A percentile compares a stretch with the other conserved stretches of the same genome.
phyloP scores from a whole-genome alignment of 2,329 filamentous ascomycete species.

The Whalleya microplaca region DNA sequence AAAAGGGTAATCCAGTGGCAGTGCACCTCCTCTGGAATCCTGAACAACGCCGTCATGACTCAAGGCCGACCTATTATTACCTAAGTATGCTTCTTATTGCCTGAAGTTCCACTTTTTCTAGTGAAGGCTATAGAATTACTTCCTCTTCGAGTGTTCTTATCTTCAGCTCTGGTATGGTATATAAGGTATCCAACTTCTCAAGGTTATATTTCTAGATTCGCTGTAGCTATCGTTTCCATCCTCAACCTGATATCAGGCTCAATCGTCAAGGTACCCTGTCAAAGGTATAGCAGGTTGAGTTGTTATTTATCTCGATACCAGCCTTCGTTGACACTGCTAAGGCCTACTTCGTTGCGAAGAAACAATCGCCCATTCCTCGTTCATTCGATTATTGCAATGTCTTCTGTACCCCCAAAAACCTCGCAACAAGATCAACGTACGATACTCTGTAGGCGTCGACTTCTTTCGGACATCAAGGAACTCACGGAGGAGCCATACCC shows the following conservation, averaged over 20 bases:
- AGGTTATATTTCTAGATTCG: too few species aligned
- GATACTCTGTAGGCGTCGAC: constrained; percentile 29
- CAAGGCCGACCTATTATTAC: background rate
- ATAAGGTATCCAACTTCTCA: too few species aligned
- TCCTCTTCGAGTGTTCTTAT: background rate
- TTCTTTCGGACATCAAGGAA: constrained; percentile 50
- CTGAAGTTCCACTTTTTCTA: background rate
- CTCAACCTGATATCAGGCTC: too few species aligned
- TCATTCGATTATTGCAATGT: background rate
- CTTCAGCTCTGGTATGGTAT: too few species aligned
- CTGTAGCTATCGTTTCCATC: too few species aligned
- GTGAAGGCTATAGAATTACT: background rate
- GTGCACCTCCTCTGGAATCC: background rate
- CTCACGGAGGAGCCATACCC: constrained; percentile 50
- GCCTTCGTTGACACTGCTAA: too few species aligned
- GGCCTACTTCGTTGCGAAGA: too few species aligned
- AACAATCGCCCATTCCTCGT: too few species aligned
- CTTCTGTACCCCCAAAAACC: background rate
- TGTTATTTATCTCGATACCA: too few species aligned
- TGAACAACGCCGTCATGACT: background rate
- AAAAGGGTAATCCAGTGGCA: background rate
- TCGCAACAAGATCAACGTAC: too few species aligned
- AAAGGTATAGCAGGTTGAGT: background rate
- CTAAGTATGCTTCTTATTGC: background rate
- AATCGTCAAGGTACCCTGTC: too few species aligned